phyloP scores from a whole-genome alignment of 2,329 filamentous ascomycete genomes.

The Parasarocladium wereldwijsianum region DNA sequence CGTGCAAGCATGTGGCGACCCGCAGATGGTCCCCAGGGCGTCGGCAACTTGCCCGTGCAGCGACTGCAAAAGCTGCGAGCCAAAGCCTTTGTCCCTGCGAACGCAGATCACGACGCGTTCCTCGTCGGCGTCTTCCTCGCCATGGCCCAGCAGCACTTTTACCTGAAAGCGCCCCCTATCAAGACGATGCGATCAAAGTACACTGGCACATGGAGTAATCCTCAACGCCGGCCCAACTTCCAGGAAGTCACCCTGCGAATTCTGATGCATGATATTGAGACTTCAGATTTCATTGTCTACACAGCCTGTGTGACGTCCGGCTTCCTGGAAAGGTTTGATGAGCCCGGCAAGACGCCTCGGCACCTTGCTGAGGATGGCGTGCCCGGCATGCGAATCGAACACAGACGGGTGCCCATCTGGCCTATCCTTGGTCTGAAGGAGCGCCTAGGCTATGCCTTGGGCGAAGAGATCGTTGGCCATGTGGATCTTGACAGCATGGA shows the following conservation, averaged over 20 bases:
- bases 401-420: conserved; percentile 35
- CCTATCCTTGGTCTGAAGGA: conserved; percentile 40
- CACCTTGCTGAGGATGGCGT: conserved; percentile 9
- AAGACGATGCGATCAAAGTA: too few species aligned
- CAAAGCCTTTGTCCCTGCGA: conserved; percentile 29
- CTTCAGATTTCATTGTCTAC: conserved; percentile 38
- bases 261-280: conserved; percentile 32
- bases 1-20: conserved; percentile 33
- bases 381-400: conserved; percentile 28
- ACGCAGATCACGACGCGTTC: conserved; percentile 36
- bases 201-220: background rate
- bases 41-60: conserved; percentile 31
- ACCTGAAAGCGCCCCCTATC: too few species aligned
- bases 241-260: conserved; percentile 34
- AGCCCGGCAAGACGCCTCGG: conserved; percentile 25
- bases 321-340: conserved; percentile 34
- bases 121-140: conserved; percentile 37
- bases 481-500: conserved; percentile 26
- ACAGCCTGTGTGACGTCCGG: conserved; percentile 30
- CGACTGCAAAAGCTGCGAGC: conserved; percentile 31
- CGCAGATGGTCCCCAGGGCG: conserved; percentile 21
- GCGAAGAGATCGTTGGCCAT: conserved; percentile 31
- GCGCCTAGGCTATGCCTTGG: conserved; percentile 37
- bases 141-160: conserved; percentile 42
- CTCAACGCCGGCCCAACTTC: conserved; percentile 15